A percentile compares a stretch with the other conserved stretches of the same genome.
These are phyloP conservation scores for Aspergillus sp. DNA, from an alignment of 2,329 filamentous ascomycete genomes.

Conservation along the genomic window DNA sequence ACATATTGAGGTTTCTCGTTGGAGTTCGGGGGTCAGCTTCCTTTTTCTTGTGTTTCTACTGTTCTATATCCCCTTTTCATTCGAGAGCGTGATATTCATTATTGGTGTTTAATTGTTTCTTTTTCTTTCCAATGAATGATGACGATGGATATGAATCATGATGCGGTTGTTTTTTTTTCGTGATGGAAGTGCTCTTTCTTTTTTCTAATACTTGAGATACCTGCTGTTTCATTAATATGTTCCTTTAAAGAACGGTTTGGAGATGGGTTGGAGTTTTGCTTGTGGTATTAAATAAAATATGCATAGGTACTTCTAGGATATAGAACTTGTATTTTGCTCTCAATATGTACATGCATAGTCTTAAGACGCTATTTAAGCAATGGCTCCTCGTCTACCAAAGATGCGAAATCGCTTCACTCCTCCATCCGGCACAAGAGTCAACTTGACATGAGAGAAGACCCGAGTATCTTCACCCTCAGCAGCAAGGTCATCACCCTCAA, in stretches of 20 bases:
- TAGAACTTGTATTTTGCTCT: not conserved
- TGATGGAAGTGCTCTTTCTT: not conserved
- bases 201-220: not conserved
- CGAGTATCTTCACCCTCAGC: conserved; percentile 58
- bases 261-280: too few species aligned
- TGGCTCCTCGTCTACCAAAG: conserved; percentile 52
- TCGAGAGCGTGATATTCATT: not conserved
- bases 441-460: conserved; percentile 73
- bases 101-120: conserved; percentile 1
- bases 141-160: conserved; percentile 16
- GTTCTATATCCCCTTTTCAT: not conserved
- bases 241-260: too few species aligned
- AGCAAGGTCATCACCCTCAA: conserved; percentile 45
- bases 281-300: too few species aligned
- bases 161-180: not conserved
- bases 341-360: not conserved
- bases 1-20: too few species aligned
- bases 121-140: conserved; percentile 9
- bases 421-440: conserved; percentile 89
- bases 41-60: conserved; percentile 2
- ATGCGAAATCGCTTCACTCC: conserved; percentile 83
- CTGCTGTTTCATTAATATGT: not conserved
- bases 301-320: too few species aligned
- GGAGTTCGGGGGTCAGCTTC: not conserved
- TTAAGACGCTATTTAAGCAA: not conserved